phyloP scores from a whole-genome alignment of 2,329 filamentous ascomycete genomes.

The Scorias spongiosa region DNA sequence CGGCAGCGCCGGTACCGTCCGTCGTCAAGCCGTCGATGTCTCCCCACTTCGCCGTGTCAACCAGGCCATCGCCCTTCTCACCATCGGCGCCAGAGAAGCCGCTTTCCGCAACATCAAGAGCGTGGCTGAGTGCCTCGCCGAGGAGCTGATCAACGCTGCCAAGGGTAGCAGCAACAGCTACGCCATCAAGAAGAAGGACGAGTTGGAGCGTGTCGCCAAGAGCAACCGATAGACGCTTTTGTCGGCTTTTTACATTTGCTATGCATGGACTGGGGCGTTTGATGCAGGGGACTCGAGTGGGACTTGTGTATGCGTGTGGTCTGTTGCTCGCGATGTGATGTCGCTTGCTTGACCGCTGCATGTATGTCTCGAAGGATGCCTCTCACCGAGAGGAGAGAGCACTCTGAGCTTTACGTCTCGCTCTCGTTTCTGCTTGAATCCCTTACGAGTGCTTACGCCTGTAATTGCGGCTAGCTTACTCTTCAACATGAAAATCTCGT shows the following conservation, averaged over 20 bases:
- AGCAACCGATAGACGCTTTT: conserved; percentile 80
- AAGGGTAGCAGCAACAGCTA: conserved; percentile 99
- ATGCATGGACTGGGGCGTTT: conserved; percentile 6
- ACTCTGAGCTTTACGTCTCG: not conserved
- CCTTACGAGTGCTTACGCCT: not conserved
- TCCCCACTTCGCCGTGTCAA: conserved; percentile 98
- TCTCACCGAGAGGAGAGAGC: not conserved
- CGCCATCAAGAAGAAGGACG: conserved; percentile 99
- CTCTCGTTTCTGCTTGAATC: not conserved
- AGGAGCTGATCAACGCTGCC: conserved; percentile 99
- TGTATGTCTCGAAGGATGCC: not conserved
- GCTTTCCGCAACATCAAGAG: conserved; percentile 99
- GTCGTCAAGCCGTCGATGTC: conserved; percentile 99
- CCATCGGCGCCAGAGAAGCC: conserved; percentile 96
- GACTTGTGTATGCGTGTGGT: not conserved
- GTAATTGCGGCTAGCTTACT: not conserved
- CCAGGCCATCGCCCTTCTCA: conserved; percentile 98
- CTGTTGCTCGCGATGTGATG: not conserved
- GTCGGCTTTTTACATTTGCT: conserved; percentile 1
- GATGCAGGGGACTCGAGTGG: not conserved
- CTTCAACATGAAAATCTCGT: not conserved
- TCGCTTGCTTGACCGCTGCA: not conserved
- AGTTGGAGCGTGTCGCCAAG: conserved; percentile 99
- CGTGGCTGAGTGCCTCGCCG: conserved; percentile 97
- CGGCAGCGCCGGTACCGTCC: conserved; percentile 97